These are phyloP conservation scores for Chaetomium globosum DNA, from an alignment of 2,329 filamentous ascomycete species.

Conservation along the genomic window DNA sequence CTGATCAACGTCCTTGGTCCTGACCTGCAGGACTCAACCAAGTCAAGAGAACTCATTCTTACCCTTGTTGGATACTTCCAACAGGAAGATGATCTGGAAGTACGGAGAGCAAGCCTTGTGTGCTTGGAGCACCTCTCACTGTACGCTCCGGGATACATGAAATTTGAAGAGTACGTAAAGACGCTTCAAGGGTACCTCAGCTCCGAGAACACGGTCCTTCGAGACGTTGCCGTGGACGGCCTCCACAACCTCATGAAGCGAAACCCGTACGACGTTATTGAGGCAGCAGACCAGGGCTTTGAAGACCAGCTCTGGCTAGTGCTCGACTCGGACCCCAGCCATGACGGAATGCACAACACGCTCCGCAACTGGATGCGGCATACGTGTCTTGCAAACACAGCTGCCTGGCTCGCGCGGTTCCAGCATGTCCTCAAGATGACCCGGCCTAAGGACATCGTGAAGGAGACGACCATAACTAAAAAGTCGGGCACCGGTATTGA, in stretches of 20 bases:
- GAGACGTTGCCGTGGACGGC: slow-evolving; percentile 81
- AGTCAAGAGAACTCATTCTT: slow-evolving; percentile 88
- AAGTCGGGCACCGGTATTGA: slow-evolving; percentile 66
- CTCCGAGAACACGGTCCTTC: slow-evolving; percentile 68
- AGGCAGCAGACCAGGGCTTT: slow-evolving; percentile 73
- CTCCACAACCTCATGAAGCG: slow-evolving; percentile 95
- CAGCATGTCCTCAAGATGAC: slow-evolving; percentile 90
- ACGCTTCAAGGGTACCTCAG: slow-evolving; percentile 76
- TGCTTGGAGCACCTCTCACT: slow-evolving; percentile 90
- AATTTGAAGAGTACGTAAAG: slow-evolving; percentile 81
- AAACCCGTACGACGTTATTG: slow-evolving; percentile 79
- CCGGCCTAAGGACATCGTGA: slow-evolving; percentile 64
- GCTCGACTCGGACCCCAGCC: slow-evolving; percentile 74
- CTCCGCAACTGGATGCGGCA: slow-evolving; percentile 93
- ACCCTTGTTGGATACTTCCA: slow-evolving; percentile 83
- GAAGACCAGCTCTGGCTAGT: slow-evolving; percentile 92
- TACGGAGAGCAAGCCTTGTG: slow-evolving; percentile 75
- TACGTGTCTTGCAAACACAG: slow-evolving; percentile 77
- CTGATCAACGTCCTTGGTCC: slow-evolving; percentile 94
- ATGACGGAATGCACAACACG: slow-evolving; percentile 81
- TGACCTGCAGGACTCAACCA: slow-evolving; percentile 88
- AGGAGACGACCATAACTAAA: slow-evolving; percentile 49
- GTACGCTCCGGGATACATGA: slow-evolving; percentile 85
- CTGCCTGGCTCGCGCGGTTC: slow-evolving; percentile 83
- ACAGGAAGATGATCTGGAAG: slow-evolving; percentile 68